Evolutionary conservation across 148 eudicot genomes (phyloP), one percentile per base, ranked within the genome.

Genomic region (Persicaria maculosa): DNA sequence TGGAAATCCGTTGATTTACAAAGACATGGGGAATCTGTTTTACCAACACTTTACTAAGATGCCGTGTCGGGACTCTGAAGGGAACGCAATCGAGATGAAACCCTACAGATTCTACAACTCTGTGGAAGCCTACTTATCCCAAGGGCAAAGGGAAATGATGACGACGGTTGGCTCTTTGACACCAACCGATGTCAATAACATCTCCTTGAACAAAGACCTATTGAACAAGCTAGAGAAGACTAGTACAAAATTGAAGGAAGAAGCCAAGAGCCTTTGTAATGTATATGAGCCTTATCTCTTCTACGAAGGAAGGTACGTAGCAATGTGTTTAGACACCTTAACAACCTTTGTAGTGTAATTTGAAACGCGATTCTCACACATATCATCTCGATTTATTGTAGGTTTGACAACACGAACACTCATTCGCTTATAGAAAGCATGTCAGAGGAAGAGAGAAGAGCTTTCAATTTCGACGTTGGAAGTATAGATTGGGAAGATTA

Each of bases 401-500:
- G 97, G 86, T 93, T 93, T 71, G 98, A 93, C 77, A 93, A 88
- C 71, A 89, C 88, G 77, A 88, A 87, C 76, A 93, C 97, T 6
- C 79, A 81, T 70, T 82, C 79, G 48, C 75, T 93, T 86, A 80
- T 88, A 86, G 91, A 84, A 43, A 82, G 77, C 77, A 88, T 93
- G 98, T 91, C 97, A 3, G 93, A 89, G 19, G 93, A 89, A 78
- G 98, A 93, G 79, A 90, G 77, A 55, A 85, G 50, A 67, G 75
- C 81, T 62, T 91, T 91, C 74, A 85, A 87, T 68, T 88, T 93
- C 44, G 93, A 93, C 54, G 93, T 89, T 74, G 93, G 87, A 77
- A 86, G 72, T 81, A 91, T 93, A 78, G 88, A 93, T 52, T 91
- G 98, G 98, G 81, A 88, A 79, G 95, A 93, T 78, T 93, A 89